phyloP scores from a whole-genome alignment of 2,329 filamentous ascomycete species.

The Pestalotiopsis sp. region DNA sequence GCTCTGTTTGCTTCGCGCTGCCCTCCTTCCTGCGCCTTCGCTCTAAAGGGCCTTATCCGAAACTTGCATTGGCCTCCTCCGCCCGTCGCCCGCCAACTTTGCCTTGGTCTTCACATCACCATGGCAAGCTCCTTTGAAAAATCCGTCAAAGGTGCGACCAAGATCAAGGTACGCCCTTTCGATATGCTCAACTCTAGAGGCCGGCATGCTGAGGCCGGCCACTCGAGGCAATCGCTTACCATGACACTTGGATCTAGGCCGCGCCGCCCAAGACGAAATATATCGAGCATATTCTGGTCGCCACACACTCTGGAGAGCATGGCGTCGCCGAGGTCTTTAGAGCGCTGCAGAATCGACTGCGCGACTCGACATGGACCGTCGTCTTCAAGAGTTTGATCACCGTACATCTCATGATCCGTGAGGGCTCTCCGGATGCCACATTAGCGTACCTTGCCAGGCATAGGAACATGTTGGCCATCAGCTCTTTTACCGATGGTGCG shows the following conservation, averaged over 20 bases:
- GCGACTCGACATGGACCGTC: constrained; percentile 99
- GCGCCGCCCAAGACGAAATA: constrained; percentile 98
- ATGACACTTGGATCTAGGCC: constrained; percentile 54
- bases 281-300: constrained; percentile 95
- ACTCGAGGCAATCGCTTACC: constrained; percentile 16
- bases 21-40: constrained; percentile 7
- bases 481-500: constrained; percentile 88
- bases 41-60: constrained; percentile 5
- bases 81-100: not conserved
- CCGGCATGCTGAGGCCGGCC: not conserved
- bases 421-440: constrained; percentile 87
- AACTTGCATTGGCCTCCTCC: not conserved
- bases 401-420: constrained; percentile 94
- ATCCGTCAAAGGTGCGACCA: constrained; percentile 97
- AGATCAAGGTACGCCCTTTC: constrained; percentile 74
- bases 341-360: constrained; percentile 81
- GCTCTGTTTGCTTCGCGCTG: constrained; percentile 8
- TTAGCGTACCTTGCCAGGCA: constrained; percentile 81
- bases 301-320: constrained; percentile 91
- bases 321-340: constrained; percentile 96
- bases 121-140: constrained; percentile 96
- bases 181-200: not conserved
- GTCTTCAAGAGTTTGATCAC: constrained; percentile 98
- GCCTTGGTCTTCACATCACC: constrained; percentile 9
- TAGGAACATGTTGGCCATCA: constrained; percentile 81